These are phyloP conservation scores for Epichloe brachyelytri DNA, from an alignment of 2,329 filamentous ascomycete species.

Conservation along the genomic window DNA sequence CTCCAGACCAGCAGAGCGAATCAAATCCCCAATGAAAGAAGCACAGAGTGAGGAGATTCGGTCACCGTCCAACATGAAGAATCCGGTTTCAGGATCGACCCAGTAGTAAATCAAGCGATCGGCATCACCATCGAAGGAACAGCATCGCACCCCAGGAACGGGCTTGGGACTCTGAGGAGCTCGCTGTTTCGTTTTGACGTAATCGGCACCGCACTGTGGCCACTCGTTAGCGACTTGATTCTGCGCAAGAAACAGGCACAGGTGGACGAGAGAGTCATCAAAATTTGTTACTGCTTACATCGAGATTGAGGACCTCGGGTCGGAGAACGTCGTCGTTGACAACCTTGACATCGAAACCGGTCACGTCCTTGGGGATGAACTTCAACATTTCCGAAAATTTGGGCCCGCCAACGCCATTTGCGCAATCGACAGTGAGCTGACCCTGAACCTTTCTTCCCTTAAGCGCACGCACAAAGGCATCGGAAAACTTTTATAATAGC, in stretches of 20 bases:
- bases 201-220: constrained; percentile 78
- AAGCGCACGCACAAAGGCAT: constrained; percentile 75
- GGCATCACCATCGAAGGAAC: constrained; percentile 88
- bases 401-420: constrained; percentile 90
- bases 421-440: constrained; percentile 76
- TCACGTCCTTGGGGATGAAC: constrained; percentile 56
- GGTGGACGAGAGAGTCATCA: no score
- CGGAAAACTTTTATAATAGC: constrained; percentile 90
- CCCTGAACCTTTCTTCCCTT: constrained; percentile 62
- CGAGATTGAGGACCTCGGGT: constrained; percentile 77
- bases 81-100: constrained; percentile 65
- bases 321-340: constrained; percentile 89
- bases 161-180: constrained; percentile 75
- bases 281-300: constrained; percentile 40
- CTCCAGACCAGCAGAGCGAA: constrained; percentile 64
- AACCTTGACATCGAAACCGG: constrained; percentile 67
- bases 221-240: neutral
- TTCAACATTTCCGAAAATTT: constrained; percentile 82
- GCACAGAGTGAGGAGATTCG: constrained; percentile 91
- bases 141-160: constrained; percentile 62
- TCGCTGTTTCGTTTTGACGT: constrained; percentile 91
- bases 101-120: constrained; percentile 96
- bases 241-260: neutral
- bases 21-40: constrained; percentile 83
- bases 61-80: constrained; percentile 90